A percentile compares a stretch with the other conserved stretches of the same genome.
These are phyloP conservation scores for Prunus yedoensis DNA, from an alignment of 331 rosid species.

Conservation along the genomic window DNA sequence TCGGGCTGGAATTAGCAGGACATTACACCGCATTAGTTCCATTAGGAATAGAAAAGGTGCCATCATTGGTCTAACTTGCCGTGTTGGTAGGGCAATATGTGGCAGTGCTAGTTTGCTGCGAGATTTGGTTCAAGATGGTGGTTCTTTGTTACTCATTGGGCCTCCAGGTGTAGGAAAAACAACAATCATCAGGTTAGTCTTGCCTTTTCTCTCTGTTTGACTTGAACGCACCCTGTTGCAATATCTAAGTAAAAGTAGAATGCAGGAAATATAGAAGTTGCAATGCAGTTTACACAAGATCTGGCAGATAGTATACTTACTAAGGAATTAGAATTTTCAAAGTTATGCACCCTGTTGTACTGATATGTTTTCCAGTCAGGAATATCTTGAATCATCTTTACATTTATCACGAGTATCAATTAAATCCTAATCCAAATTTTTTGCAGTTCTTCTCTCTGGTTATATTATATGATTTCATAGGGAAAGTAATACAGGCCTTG, in stretches of 20 bases:
- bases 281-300: neutral
- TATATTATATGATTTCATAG: neutral
- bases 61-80: slow-evolving; percentile 92
- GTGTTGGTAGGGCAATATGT: slow-evolving; percentile 89
- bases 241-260: neutral
- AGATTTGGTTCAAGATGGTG: slow-evolving; percentile 84
- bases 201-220: slow-evolving; percentile 15
- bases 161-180: slow-evolving; percentile 98
- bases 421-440: no score
- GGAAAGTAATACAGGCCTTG: neutral
- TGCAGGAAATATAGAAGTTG: neutral
- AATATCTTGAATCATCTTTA: no score
- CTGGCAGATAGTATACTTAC: neutral
- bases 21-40: slow-evolving; percentile 90
- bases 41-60: slow-evolving; percentile 85
- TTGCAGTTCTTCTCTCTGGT: no score
- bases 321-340: neutral
- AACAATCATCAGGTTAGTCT: slow-evolving; percentile 78
- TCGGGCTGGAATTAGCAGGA: slow-evolving; percentile 95
- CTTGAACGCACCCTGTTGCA: neutral
- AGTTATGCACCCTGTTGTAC: neutral
- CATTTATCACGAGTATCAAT: neutral
- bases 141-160: slow-evolving; percentile 88
- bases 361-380: neutral
- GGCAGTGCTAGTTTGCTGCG: slow-evolving; percentile 80